A percentile compares a stretch with the other conserved stretches of the same genome.
Evolutionary conservation across 257 asterid genomes (phyloP).

Genomic region (Solanum chmielewskii): DNA sequence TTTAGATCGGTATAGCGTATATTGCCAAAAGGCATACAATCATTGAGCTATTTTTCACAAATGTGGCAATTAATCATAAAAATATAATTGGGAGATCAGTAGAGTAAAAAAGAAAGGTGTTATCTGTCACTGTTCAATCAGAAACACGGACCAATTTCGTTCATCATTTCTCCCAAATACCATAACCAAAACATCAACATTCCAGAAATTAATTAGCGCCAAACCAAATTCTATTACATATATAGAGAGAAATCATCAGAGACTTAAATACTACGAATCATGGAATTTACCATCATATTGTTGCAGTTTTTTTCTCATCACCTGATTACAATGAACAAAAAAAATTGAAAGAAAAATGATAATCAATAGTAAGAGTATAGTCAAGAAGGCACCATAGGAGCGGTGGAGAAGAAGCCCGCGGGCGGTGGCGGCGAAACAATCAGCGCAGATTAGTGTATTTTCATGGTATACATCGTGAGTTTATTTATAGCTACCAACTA

Average conservation of each 20-base stretch:
- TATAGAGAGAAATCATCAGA: constrained; percentile 30
- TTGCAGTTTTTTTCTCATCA: constrained; percentile 47
- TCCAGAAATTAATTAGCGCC: neutral
- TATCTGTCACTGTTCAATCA: constrained; percentile 37
- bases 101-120: constrained; percentile 13
- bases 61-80: neutral
- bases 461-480: neutral
- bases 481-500: neutral
- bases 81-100: constrained; percentile 22
- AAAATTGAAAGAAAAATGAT: too few relatives aligned
- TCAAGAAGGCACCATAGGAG: too few relatives aligned
- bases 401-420: too few relatives aligned
- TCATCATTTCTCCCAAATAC: constrained; percentile 30
- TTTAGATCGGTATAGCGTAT: constrained; percentile 31
- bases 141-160: constrained; percentile 49
- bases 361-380: too few relatives aligned
- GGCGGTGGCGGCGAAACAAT: neutral
- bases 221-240: neutral
- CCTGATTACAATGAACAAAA: constrained; percentile 7
- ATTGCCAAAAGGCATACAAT: constrained; percentile 24
- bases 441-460: too few relatives aligned
- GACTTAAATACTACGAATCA: constrained; percentile 56
- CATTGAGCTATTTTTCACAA: constrained; percentile 10
- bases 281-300: constrained; percentile 34
- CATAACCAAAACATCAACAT: neutral